phyloP scores from a whole-genome alignment of 768 basidiomycete genomes.

The Kwoniella mangroviensis region DNA sequence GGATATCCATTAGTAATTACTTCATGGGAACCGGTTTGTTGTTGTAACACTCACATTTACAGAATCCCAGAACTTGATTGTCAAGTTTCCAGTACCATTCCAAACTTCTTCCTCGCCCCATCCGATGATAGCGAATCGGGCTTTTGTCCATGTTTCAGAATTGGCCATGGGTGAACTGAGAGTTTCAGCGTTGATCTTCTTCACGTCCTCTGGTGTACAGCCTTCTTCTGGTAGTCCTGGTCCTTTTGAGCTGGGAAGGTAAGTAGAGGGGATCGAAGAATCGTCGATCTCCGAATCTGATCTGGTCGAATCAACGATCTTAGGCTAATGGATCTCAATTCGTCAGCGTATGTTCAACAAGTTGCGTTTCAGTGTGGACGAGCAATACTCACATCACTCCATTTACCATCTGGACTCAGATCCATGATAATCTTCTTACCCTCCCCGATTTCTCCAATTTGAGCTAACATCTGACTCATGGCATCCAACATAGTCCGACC shows the following conservation, averaged over 20 bases:
- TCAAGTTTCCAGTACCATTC: not conserved
- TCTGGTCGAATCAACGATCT: not conserved
- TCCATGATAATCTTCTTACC: no score
- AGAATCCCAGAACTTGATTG: not conserved
- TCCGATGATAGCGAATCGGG: not conserved
- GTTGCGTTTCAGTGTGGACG: no score
- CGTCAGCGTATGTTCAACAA: not conserved
- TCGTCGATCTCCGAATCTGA: not conserved
- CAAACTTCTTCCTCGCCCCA: not conserved
- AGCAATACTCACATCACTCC: no score
- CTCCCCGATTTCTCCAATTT: no score
- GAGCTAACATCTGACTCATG: no score
- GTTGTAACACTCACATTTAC: not conserved
- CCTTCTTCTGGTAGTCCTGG: not conserved
- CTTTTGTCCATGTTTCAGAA: not conserved
- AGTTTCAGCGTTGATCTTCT: not conserved
- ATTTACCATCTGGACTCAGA: no score
- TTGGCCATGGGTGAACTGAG: not conserved
- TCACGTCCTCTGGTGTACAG: not conserved
- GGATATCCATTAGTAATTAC: not conserved
- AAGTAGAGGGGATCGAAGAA: slow-evolving; percentile 9
- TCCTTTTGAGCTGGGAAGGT: not conserved
- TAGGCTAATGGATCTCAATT: not conserved
- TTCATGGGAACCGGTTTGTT: no score
- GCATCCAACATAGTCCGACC: no score